phyloP scores from a whole-genome alignment of 2,329 filamentous ascomycete genomes.

The Alternaria sp. region DNA sequence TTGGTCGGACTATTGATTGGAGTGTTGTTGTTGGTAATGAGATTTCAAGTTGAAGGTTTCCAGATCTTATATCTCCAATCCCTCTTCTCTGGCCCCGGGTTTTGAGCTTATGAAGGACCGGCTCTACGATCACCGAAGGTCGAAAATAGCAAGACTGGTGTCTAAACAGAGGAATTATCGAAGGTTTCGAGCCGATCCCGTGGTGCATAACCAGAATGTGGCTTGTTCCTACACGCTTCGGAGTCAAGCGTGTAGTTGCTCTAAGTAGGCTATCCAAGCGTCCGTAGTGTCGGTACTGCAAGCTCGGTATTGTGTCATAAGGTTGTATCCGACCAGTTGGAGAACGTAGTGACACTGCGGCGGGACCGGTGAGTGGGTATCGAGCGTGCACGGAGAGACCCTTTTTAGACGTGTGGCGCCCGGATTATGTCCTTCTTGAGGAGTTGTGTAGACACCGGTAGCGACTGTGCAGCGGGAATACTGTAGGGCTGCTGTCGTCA shows the following conservation, averaged over 20 bases:
- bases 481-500: conserved; percentile 44
- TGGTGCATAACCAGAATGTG: conserved; percentile 31
- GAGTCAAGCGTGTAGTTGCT: conserved; percentile 28
- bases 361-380: conserved; percentile 23
- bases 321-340: conserved; percentile 19
- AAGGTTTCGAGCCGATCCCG: conserved; percentile 32
- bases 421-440: conserved; percentile 20
- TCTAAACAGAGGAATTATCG: conserved; percentile 25
- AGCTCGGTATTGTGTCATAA: conserved; percentile 11
- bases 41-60: conserved; percentile 8
- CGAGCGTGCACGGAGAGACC: conserved; percentile 21
- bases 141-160: conserved; percentile 29
- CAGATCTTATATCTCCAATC: conserved; percentile 33
- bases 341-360: conserved; percentile 25
- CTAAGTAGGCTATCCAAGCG: conserved; percentile 11
- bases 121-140: conserved; percentile 21
- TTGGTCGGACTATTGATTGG: conserved; percentile 9
- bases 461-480: conserved; percentile 28
- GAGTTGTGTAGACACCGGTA: conserved; percentile 17
- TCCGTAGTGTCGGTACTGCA: conserved; percentile 15
- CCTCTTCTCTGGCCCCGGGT: conserved; percentile 16
- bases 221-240: conserved; percentile 22
- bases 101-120: conserved; percentile 10
- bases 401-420: conserved; percentile 40
- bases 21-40: conserved; percentile 15